Base-by-base conservation (phyloP, 2,329 filamentous ascomycete genomes). In the Phaeosphaeriaceae sp. region DNA sequence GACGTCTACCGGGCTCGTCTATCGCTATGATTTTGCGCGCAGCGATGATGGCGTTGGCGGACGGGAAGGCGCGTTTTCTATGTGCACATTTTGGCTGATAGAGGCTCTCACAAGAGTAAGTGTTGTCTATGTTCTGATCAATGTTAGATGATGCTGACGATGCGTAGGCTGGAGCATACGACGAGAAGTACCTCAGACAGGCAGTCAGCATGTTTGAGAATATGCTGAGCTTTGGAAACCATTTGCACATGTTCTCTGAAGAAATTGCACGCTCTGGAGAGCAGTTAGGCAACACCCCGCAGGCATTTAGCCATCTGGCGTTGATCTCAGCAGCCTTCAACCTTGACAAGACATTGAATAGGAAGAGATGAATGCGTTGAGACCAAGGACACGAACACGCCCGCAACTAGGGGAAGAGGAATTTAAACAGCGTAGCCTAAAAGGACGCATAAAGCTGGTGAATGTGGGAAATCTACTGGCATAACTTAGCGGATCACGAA, bases 11-110 rank as follows among this genome's bases (percentile, higher is more conserved):
- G 90, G 90, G 0, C 82, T 93, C 24, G 90, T 93, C 2, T 92
- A 90, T 71, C 85, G 91, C 46, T 93, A 93, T 73, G 86, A 93
- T 65, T 89, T 88, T 0, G 80, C 87, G 6, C 78, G 87, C 24
- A 86, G 88, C 2, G 85, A 91, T 54, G 90, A 93, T 68, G 89
- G 89, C 27, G 89, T 93, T 9, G 89, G 89, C 40, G 90, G 90
- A 19, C 83, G 85, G 51, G 90, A 93, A 76, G 91, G 42, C 7
- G 19, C 19, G 93, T 93, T 72, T 88, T 85, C 69, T 11, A 92
- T 93, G 89, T 92, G 90, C 71, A 93, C 90, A 0, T 93, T 93
- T 74, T 93, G 91, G 91, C 85, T 92, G 0, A 89, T 93, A 13
- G 91, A 93, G 76, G 89, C 90, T 22, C 84, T 93, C 78, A 91